phyloP scores from a whole-genome alignment of 208 protist genomes.

The Leishmania braziliensis region DNA sequence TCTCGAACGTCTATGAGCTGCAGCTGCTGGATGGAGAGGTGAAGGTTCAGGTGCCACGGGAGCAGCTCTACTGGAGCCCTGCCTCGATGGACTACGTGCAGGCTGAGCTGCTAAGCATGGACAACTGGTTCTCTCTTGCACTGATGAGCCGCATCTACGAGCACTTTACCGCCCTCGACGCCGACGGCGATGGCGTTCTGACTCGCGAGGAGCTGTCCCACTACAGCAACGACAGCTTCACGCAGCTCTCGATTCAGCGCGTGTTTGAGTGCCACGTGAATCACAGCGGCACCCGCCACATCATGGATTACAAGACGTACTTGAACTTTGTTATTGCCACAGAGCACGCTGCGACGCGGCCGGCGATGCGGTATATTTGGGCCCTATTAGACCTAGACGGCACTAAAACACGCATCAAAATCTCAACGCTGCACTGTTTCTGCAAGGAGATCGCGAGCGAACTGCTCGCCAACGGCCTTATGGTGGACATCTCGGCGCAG shows the following conservation, averaged over 20 bases:
- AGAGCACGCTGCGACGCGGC: slow-evolving; percentile 79
- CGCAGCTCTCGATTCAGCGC: slow-evolving; percentile 76
- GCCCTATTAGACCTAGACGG: slow-evolving; percentile 79
- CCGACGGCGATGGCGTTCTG: slow-evolving; percentile 85
- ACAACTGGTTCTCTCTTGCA: slow-evolving; percentile 90
- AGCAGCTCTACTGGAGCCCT: slow-evolving; percentile 76
- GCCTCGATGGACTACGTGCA: slow-evolving; percentile 70
- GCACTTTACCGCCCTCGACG: slow-evolving; percentile 86
- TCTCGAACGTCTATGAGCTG: slow-evolving; percentile 73
- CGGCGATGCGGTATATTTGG: slow-evolving; percentile 90
- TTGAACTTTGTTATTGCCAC: slow-evolving; percentile 94
- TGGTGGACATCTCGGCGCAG: slow-evolving; percentile 80
- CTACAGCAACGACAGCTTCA: slow-evolving; percentile 89
- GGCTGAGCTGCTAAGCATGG: slow-evolving; percentile 65
- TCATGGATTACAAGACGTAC: slow-evolving; percentile 94
- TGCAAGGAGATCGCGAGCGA: slow-evolving; percentile 84
- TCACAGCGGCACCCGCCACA: slow-evolving; percentile 61
- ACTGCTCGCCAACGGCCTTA: slow-evolving; percentile 71
- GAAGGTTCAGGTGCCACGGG: slow-evolving; percentile 45
- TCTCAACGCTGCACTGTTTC: slow-evolving; percentile 78
- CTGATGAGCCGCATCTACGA: slow-evolving; percentile 90
- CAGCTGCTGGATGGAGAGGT: slow-evolving; percentile 40
- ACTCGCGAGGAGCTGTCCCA: slow-evolving; percentile 73
- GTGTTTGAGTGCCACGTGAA: slow-evolving; percentile 91
- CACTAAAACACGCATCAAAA: slow-evolving; percentile 57